Percentiles rank a stretch among this genome's conserved stretches.
phyloP scores from a whole-genome alignment of 2,329 filamentous ascomycete species.

The Diplodia intermedia region DNA sequence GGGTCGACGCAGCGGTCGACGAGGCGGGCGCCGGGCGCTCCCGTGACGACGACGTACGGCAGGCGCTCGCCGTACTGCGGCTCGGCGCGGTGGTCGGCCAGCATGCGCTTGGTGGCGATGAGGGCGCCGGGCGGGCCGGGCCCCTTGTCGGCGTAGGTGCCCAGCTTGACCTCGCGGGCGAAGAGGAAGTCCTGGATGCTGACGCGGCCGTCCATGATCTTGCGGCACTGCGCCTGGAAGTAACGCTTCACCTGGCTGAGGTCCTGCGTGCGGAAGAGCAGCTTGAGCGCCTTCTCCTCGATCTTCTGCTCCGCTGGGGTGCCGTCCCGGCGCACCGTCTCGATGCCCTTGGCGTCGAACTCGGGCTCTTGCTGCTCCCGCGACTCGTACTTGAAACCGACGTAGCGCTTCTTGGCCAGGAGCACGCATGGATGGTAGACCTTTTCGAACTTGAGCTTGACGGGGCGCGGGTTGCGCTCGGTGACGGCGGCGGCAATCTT shows the following conservation, averaged over 20 bases:
- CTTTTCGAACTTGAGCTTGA: constrained; percentile 98
- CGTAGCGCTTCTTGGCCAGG: constrained; percentile 96
- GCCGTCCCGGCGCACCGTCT: constrained; percentile 93
- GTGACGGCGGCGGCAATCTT: constrained; percentile 91
- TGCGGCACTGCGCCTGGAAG: constrained; percentile 87
- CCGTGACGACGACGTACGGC: constrained; percentile 90
- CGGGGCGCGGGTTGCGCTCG: constrained; percentile 83
- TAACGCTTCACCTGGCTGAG: constrained; percentile 87
- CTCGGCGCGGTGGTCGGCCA: constrained; percentile 82
- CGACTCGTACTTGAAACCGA: constrained; percentile 94
- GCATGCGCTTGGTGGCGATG: constrained; percentile 85
- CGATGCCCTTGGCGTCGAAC: constrained; percentile 98
- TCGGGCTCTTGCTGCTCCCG: constrained; percentile 77
- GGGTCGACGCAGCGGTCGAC: constrained; percentile 91
- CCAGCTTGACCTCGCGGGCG: constrained; percentile 87
- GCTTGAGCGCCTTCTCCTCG: constrained; percentile 86
- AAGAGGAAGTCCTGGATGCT: constrained; percentile 97
- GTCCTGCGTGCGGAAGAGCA: constrained; percentile 89
- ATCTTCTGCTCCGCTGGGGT: constrained; percentile 97
- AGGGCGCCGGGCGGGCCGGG: constrained; percentile 84
- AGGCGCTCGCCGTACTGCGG: constrained; percentile 95
- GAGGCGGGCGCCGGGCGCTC: constrained; percentile 82
- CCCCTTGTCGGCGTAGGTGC: constrained; percentile 83
- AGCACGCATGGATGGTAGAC: constrained; percentile 96
- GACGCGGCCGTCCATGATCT: constrained; percentile 88